Evolutionary conservation across 257 asterid genomes (phyloP).

Genomic region (Lantana camara): DNA sequence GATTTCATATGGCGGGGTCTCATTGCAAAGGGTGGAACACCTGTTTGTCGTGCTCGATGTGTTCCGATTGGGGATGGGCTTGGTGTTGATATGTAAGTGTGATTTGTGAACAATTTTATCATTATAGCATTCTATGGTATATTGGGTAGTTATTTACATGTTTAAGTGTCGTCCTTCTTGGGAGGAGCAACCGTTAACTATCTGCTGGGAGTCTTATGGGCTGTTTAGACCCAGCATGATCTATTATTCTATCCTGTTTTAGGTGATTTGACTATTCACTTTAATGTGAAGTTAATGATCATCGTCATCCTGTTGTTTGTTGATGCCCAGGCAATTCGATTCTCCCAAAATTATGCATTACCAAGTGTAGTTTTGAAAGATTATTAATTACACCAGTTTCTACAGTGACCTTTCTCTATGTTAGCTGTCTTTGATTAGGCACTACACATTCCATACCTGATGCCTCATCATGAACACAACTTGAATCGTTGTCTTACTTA

Average conservation of each 20-base stretch:
- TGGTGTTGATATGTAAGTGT: constrained; percentile 73
- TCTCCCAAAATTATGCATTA: neutral
- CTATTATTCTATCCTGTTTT: neutral
- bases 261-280: neutral
- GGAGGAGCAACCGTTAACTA: constrained; percentile 11
- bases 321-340: neutral
- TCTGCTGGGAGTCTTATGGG: constrained; percentile 4
- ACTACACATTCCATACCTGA: too few species aligned
- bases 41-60: constrained; percentile 97
- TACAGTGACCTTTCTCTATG: too few species aligned
- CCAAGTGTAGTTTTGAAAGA: too few species aligned
- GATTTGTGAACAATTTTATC: constrained; percentile 17
- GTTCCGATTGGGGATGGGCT: constrained; percentile 76
- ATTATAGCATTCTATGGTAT: constrained; percentile 4
- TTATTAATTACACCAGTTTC: too few species aligned
- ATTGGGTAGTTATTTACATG: constrained; percentile 7
- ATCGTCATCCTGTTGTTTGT: neutral
- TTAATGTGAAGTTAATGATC: neutral
- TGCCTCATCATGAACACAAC: too few species aligned
- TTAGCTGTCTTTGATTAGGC: too few species aligned
- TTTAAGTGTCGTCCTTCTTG: neutral
- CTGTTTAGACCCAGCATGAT: neutral
- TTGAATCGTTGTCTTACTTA: too few species aligned
- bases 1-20: constrained; percentile 87
- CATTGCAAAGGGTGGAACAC: constrained; percentile 93